phyloP scores from a whole-genome alignment of 805 yeast genomes.

The Torulaspora delbrueckii region DNA sequence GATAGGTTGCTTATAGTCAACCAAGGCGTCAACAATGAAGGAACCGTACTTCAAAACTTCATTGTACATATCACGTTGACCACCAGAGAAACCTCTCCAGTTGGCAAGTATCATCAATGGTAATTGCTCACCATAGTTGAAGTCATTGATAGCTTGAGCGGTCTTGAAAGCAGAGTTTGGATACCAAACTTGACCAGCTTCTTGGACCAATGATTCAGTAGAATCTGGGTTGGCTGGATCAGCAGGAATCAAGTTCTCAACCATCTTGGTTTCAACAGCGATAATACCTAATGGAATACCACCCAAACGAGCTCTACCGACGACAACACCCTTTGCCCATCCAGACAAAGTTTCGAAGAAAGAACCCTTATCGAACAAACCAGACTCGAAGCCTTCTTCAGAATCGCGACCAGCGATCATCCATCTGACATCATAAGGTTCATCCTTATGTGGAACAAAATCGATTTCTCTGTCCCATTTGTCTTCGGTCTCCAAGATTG shows the following conservation, averaged over 20 bases:
- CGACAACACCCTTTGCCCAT: slow-evolving; percentile 98
- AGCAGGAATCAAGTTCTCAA: slow-evolving; percentile 90
- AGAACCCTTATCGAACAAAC: slow-evolving; percentile 87
- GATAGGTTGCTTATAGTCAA: slow-evolving; percentile 93
- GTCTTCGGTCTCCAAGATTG: slow-evolving; percentile 76
- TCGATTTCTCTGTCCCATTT: slow-evolving; percentile 92
- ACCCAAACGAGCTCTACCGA: slow-evolving; percentile 97
- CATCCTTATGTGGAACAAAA: slow-evolving; percentile 65
- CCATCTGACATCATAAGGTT: slow-evolving; percentile 89
- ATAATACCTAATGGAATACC: slow-evolving; percentile 99
- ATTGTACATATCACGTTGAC: slow-evolving; percentile 99
- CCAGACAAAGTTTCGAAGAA: slow-evolving; percentile 96
- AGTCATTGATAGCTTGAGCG: slow-evolving; percentile 96
- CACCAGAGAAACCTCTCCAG: slow-evolving; percentile 99
- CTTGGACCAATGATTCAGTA: slow-evolving; percentile 79
- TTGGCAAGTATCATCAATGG: slow-evolving; percentile 97
- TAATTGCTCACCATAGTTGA: slow-evolving; percentile 95
- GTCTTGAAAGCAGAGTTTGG: slow-evolving; percentile 99
- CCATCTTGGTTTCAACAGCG: slow-evolving; percentile 87
- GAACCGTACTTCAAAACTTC: slow-evolving; percentile 97
- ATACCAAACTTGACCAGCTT: slow-evolving; percentile 99
- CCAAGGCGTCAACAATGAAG: slow-evolving; percentile 93
- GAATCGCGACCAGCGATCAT: slow-evolving; percentile 77
- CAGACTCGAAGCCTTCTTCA: slow-evolving; percentile 67
- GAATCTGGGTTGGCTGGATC: slow-evolving; percentile 98